phyloP scores from a whole-genome alignment of 2,329 filamentous ascomycete species.

The Fusarium tricinctum region DNA sequence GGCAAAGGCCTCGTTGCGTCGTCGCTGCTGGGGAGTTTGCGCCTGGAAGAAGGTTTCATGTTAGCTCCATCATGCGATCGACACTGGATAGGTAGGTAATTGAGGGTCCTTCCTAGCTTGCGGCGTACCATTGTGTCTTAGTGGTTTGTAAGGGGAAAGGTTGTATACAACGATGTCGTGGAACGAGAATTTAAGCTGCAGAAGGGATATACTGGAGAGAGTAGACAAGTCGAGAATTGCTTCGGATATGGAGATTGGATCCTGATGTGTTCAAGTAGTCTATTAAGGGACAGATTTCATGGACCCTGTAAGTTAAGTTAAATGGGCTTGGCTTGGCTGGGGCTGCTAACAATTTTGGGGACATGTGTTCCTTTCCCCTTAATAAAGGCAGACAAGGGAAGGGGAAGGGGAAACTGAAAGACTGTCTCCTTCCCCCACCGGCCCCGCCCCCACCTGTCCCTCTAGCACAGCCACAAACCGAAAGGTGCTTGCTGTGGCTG shows the following conservation, averaged over 20 bases:
- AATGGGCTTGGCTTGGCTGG: neutral
- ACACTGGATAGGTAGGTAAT: constrained; percentile 8
- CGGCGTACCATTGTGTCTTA: constrained; percentile 36
- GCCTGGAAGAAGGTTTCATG: constrained; percentile 64
- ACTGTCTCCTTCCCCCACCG: constrained; percentile 25
- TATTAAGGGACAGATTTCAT: constrained; percentile 50
- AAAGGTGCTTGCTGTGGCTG: constrained; percentile 24
- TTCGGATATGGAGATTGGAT: constrained; percentile 19
- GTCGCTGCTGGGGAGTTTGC: constrained; percentile 87
- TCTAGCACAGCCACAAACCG: constrained; percentile 4
- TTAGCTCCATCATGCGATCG: constrained; percentile 43
- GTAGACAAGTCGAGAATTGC: neutral
- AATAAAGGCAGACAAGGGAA: constrained; percentile 30
- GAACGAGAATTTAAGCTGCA: neutral
- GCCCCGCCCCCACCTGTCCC: constrained; percentile 36
- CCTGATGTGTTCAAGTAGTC: constrained; percentile 37
- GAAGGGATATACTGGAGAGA: constrained; percentile 16
- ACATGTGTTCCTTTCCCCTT: constrained; percentile 53
- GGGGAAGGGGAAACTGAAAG: constrained; percentile 11
- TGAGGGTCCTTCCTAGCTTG: constrained; percentile 7
- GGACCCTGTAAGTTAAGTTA: constrained; percentile 33
- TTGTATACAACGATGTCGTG: neutral
- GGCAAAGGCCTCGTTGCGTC: constrained; percentile 83
- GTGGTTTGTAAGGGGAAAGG: neutral
- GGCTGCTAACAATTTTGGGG: constrained; percentile 48